Conservation (phyloP, 1,139 yeast species). For the Pichia sp. region DNA sequence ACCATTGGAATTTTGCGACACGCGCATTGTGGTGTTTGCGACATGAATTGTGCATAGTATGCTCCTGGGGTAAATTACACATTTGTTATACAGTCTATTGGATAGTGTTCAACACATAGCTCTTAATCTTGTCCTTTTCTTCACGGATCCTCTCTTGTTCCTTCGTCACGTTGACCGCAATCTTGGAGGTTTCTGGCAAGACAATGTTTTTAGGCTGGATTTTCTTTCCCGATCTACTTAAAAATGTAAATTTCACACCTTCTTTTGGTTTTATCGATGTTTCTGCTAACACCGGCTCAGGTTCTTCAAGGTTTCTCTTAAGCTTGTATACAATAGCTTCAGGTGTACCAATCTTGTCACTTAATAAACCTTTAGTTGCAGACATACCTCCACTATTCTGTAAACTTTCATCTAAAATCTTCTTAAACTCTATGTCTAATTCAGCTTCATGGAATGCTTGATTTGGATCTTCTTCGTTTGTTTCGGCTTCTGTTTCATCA, state of each 20-base stretch:
- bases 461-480: constrained; percentile 16
- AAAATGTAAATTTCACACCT: constrained; percentile 42
- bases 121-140: constrained; percentile 40
- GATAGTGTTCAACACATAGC: constrained; percentile 29
- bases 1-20: constrained; percentile 1
- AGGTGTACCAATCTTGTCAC: constrained; percentile 18
- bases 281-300: no score
- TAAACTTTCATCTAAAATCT: constrained; percentile 42
- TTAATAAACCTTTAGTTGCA: constrained; percentile 16
- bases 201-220: constrained; percentile 39
- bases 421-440: constrained; percentile 45
- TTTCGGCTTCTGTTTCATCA: constrained; percentile 18
- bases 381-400: background rate
- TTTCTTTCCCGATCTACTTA: constrained; percentile 48
- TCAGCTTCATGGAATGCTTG: constrained; percentile 24
- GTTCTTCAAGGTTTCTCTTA: constrained; percentile 13
- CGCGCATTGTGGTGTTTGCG: background rate
- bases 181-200: constrained; percentile 44
- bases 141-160: constrained; percentile 34
- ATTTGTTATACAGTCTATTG: no score
- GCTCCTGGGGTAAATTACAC: no score
- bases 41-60: constrained; percentile 1
- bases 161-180: constrained; percentile 39
- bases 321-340: constrained; percentile 11
- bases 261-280: background rate